A percentile compares a stretch with the other conserved stretches of the same genome.
These are phyloP conservation scores for Alternaria dauci DNA, from an alignment of 2,329 filamentous ascomycete species.

Conservation along the genomic window DNA sequence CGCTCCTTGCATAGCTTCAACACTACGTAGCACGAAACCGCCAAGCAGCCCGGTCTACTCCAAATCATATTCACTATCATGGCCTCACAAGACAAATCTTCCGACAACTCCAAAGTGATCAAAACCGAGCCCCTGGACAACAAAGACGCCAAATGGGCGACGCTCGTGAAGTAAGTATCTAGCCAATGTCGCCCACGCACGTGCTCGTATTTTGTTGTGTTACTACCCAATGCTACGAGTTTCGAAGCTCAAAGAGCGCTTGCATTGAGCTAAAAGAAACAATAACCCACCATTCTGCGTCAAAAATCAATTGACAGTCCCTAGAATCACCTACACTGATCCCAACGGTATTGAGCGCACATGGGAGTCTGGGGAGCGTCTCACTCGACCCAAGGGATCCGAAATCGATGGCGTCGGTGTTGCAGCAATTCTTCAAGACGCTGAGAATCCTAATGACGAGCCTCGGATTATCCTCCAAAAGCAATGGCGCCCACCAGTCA, in stretches of 20 bases:
- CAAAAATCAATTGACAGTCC: conserved; percentile 8
- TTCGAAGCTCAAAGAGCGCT: not conserved
- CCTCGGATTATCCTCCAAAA: conserved; percentile 53
- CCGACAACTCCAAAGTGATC: conserved; percentile 43
- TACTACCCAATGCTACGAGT: not conserved
- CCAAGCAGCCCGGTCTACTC: not conserved
- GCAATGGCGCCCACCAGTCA: conserved; percentile 68
- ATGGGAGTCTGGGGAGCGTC: conserved; percentile 78
- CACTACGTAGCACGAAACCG: not conserved
- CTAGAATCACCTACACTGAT: conserved; percentile 66
- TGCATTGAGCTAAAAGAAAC: not conserved
- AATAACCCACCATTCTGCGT: not conserved
- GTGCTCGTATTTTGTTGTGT: not conserved
- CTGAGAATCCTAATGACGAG: conserved; percentile 37
- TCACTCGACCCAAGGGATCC: conserved; percentile 67
- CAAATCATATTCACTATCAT: conserved; percentile 14
- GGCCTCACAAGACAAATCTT: conserved; percentile 19
- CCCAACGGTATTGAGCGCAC: conserved; percentile 65
- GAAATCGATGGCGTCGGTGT: conserved; percentile 79
- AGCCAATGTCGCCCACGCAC: not conserved
- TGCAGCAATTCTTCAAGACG: conserved; percentile 67
- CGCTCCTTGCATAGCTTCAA: conserved; percentile 1
- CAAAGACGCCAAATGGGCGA: conserved; percentile 53
- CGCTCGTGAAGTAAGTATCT: conserved; percentile 48
- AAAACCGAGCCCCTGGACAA: conserved; percentile 48